phyloP scores from a whole-genome alignment of 768 basidiomycete genomes.

The Lactarius hatsudake region DNA sequence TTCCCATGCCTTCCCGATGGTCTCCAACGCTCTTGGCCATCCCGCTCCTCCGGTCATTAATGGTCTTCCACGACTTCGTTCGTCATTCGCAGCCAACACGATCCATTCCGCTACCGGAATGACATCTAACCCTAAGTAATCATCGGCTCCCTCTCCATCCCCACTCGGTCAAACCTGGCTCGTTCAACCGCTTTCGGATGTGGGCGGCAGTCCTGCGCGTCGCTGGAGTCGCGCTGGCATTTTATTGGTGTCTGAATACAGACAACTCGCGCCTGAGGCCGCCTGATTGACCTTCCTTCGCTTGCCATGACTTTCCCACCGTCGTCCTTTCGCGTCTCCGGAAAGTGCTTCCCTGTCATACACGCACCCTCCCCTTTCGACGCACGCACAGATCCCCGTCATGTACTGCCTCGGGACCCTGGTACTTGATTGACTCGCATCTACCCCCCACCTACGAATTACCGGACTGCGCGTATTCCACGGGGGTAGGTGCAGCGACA shows the following conservation, averaged over 20 bases:
- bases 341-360: slow-evolving; percentile 11
- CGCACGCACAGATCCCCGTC: slow-evolving; percentile 20
- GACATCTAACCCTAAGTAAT: slow-evolving; percentile 27
- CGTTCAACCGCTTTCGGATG: neutral
- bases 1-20: slow-evolving; percentile 15
- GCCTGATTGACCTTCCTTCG: slow-evolving; percentile 3
- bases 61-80: slow-evolving; percentile 16
- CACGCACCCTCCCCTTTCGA: neutral
- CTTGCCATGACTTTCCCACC: slow-evolving; percentile 23
- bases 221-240: neutral
- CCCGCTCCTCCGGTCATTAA: slow-evolving; percentile 9
- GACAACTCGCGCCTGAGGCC: neutral
- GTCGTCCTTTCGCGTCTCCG: slow-evolving; percentile 8
- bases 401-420: slow-evolving; percentile 26
- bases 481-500: slow-evolving; percentile 4
- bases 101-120: slow-evolving; percentile 22
- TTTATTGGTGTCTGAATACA: slow-evolving; percentile 10
- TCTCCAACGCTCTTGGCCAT: slow-evolving; percentile 20
- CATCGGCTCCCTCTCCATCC: slow-evolving; percentile 16
- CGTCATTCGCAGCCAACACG: slow-evolving; percentile 21
- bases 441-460: slow-evolving; percentile 9
- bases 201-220: neutral
- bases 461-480: slow-evolving; percentile 6
- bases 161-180: slow-evolving; percentile 4
- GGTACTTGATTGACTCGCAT: slow-evolving; percentile 2